phyloP scores from a whole-genome alignment of 495 filamentous ascomycete genomes.

The Penicillium lagena region DNA sequence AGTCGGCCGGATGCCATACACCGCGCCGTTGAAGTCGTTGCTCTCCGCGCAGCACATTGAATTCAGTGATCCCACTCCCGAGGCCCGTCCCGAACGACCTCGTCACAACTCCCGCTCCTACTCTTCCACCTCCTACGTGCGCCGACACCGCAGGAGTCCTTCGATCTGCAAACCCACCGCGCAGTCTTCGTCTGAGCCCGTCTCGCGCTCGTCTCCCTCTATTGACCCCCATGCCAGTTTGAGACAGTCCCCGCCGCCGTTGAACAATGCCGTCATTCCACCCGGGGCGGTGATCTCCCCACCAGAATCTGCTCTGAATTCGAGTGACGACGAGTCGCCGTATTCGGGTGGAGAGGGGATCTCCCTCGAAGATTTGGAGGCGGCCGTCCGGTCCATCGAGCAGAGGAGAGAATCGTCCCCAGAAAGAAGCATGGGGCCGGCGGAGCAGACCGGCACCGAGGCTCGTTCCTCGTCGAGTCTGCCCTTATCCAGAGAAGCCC shows the following conservation, averaged over 20 bases:
- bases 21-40: conserved; percentile 76
- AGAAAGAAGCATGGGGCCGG: conserved; percentile 27
- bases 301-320: conserved; percentile 70
- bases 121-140: conserved; percentile 70
- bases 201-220: conserved; percentile 36
- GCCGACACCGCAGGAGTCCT: conserved; percentile 59
- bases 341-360: conserved; percentile 48
- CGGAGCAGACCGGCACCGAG: conserved; percentile 29
- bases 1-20: conserved; percentile 80
- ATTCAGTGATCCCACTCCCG: conserved; percentile 53
- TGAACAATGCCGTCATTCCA: conserved; percentile 66
- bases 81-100: conserved; percentile 36
- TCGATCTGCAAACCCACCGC: conserved; percentile 38
- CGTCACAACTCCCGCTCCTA: conserved; percentile 61
- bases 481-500: conserved; percentile 47
- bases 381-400: conserved; percentile 73
- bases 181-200: conserved; percentile 23
- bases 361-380: conserved; percentile 71
- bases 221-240: conserved; percentile 52
- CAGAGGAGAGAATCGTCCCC: conserved; percentile 62
- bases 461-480: conserved; percentile 26
- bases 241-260: conserved; percentile 72
- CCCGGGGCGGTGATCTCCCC: conserved; percentile 79
- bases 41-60: conserved; percentile 65
- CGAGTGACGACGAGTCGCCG: conserved; percentile 75